Evolutionary conservation across 129 eudicot species (phyloP), one percentile per base, ranked within the genome.

Genomic region (Ambrosia artemisiifolia): DNA sequence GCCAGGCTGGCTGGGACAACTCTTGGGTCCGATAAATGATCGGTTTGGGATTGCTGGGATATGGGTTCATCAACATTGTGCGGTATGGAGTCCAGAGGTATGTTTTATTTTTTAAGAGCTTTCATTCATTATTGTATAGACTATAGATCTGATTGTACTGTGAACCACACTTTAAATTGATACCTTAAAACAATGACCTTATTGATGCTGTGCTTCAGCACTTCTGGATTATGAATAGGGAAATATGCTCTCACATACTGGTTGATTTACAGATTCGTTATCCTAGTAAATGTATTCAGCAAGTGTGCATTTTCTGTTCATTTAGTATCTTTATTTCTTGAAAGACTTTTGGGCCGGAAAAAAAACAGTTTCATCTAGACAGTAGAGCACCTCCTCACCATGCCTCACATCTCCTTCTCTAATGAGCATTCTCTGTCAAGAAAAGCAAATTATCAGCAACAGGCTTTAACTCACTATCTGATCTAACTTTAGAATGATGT

Each of bases 1-100:
- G 69, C 90, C 99, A 61, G 91, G 96, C 63, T 94, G 99, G 99
- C 91, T 90, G 66, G 99, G 99, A 63, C 85, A 85, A 16, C 94
- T 94, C 64, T 71, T 94, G 81, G 99, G 99, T 63, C 99, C 99
- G 49, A 77, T 94, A 35, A 94, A 90, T 83, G 99, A 90, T 61
- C 88, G 96, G 28, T 86, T 80, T 51, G 99, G 99, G 28, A 94
- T 94, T 76, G 99, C 99, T 67, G 92, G 99, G 73, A 86, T 90
- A 59, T 90, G 97, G 97, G 96, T 94, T 48, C 99, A 94, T 79
- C 99, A 90, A 78, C 91, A 86, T 5, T 90, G 99, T 84, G 99
- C 99, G 35, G 96, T 94, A 14, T 94, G 99, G 99, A 94, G 99
- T 81, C 99, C 99, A 51, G 99, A 94, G 99, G 99, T 94, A 81